Percentiles rank a stretch among this genome's conserved stretches.
phyloP scores from a whole-genome alignment of 257 asterid species.

The Gentiana macrophylla region DNA sequence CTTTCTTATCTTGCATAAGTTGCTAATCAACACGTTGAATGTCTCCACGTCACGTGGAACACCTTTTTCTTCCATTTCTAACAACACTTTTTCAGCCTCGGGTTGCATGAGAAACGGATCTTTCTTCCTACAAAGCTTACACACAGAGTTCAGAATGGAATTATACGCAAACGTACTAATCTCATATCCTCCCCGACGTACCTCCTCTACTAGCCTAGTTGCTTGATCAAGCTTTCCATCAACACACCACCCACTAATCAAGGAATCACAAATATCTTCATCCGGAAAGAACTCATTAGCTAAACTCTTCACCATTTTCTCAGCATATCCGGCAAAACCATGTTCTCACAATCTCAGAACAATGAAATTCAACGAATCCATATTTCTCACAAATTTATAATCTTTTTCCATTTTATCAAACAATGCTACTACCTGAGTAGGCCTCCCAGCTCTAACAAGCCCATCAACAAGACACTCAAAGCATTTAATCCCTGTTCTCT shows the following conservation, averaged over 20 bases:
- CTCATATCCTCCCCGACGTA: conserved; percentile 83
- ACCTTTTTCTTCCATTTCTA: conserved; percentile 76
- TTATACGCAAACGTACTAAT: conserved; percentile 53
- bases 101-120: conserved; percentile 60
- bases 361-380: too few species aligned
- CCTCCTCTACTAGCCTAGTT: conserved; percentile 60
- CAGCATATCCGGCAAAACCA: too few species aligned
- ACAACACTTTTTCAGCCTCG: conserved; percentile 52
- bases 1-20: conserved; percentile 74
- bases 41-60: conserved; percentile 82
- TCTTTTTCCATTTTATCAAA: too few species aligned
- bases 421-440: too few species aligned
- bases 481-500: too few species aligned
- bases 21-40: conserved; percentile 65
- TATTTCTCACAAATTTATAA: too few species aligned
- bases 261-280: conserved; percentile 56
- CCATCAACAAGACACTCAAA: too few species aligned
- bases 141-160: conserved; percentile 72
- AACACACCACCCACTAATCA: conserved; percentile 83
- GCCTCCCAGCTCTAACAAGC: too few species aligned
- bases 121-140: conserved; percentile 72
- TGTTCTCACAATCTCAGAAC: too few species aligned
- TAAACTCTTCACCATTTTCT: too few species aligned
- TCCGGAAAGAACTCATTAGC: too few species aligned
- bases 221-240: conserved; percentile 76